Conservation (phyloP, 495 filamentous ascomycete species). For the Stereocaulon alpinum region DNA sequence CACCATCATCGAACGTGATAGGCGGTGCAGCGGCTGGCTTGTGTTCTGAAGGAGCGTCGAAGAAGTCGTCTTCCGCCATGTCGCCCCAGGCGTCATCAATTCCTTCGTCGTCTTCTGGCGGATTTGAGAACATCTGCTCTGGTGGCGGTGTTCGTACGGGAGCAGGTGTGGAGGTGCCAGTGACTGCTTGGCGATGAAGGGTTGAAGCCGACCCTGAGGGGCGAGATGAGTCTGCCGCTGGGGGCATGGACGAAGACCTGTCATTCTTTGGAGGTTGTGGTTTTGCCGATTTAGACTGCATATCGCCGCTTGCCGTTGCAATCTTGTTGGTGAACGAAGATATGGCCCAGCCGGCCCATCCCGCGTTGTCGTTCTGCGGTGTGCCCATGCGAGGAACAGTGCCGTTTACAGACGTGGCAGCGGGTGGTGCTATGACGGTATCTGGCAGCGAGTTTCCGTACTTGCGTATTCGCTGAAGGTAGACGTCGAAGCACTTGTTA, state of each 20-base stretch:
- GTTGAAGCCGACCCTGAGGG: constrained; percentile 40
- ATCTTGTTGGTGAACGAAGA: constrained; percentile 98
- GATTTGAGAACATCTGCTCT: constrained; percentile 50
- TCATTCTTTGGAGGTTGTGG: constrained; percentile 28
- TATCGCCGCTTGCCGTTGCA: constrained; percentile 71
- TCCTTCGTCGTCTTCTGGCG: constrained; percentile 50
- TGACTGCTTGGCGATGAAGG: constrained; percentile 43
- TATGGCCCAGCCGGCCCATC: constrained; percentile 95
- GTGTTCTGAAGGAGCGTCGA: constrained; percentile 34
- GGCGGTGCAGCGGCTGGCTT: constrained; percentile 28
- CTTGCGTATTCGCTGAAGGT: constrained; percentile 74
- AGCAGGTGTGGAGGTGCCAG: constrained; percentile 19
- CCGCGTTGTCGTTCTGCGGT: constrained; percentile 53
- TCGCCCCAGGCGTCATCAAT: constrained; percentile 38
- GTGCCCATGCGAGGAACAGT: constrained; percentile 61
- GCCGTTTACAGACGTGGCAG: constrained; percentile 32
- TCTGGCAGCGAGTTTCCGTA: constrained; percentile 71
- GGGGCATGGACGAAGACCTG: constrained; percentile 40
- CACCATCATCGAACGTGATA: constrained; percentile 59
- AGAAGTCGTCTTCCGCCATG: constrained; percentile 36
- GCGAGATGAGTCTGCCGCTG: constrained; percentile 13
- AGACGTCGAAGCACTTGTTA: constrained; percentile 81
- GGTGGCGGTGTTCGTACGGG: constrained; percentile 14
- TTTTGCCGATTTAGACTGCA: constrained; percentile 41
- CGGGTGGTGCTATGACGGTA: constrained; percentile 47